Conservation (phyloP, 305 asterid genomes). For the Fraxinus albicans region DNA sequence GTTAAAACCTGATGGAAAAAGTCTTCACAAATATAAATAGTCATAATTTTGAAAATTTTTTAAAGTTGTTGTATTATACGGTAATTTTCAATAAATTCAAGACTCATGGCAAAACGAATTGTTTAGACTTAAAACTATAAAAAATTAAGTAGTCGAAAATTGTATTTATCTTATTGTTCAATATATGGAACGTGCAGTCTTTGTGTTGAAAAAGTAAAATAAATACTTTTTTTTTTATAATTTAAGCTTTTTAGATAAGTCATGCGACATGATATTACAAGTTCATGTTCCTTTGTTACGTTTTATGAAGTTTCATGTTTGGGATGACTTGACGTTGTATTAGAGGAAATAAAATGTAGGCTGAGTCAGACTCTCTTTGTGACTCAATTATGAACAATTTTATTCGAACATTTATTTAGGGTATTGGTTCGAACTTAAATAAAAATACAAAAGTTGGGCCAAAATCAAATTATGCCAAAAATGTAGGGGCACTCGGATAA, state of each 20-base stretch:
- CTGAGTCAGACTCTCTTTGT: neutral
- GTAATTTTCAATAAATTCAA: too few relatives aligned
- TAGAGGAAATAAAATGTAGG: neutral
- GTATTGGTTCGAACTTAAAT: neutral
- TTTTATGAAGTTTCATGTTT: neutral
- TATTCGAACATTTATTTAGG: too few relatives aligned
- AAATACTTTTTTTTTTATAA: neutral
- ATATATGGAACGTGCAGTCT: neutral
- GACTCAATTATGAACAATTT: neutral
- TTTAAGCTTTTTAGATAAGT: neutral
- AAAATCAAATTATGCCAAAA: neutral
- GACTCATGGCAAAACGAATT: neutral
- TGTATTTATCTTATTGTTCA: neutral
- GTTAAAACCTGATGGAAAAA: neutral
- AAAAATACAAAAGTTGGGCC: neutral
- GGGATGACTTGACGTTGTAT: neutral
- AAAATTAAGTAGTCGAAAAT: neutral
- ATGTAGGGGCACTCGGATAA: neutral
- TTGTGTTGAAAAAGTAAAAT: neutral
- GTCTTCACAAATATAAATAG: neutral
- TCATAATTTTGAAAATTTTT: neutral
- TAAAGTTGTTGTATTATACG: too few relatives aligned
- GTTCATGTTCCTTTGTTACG: neutral
- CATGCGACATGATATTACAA: neutral
- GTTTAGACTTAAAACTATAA: neutral